phyloP scores from a whole-genome alignment of 1,284 basidiomycete genomes.

The Xanthoconium separans region DNA sequence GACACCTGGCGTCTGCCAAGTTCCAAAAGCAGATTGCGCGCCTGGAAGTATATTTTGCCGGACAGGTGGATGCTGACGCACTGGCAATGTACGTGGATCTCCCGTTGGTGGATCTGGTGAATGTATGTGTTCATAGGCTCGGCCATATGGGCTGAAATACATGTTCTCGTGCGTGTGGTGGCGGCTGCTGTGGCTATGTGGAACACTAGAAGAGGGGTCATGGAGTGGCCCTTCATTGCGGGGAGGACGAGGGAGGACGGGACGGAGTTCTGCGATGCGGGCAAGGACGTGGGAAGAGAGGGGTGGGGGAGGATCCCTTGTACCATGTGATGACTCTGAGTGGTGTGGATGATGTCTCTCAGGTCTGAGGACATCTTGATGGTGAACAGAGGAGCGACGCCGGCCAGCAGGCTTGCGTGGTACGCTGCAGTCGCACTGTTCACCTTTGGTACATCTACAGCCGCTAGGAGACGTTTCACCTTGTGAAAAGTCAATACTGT shows the following conservation, averaged over 20 bases:
- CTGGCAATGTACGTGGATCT: slow-evolving; percentile 19
- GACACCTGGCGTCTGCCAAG: slow-evolving; percentile 25
- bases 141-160: slow-evolving; percentile 60
- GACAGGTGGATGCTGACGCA: slow-evolving; percentile 17
- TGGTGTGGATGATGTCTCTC: slow-evolving; percentile 29
- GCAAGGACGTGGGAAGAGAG: slow-evolving; percentile 45
- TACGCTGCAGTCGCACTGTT: slow-evolving; percentile 58
- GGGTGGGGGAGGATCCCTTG: slow-evolving; percentile 15
- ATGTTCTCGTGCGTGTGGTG: slow-evolving; percentile 45
- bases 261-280: slow-evolving; percentile 55
- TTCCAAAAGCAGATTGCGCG: slow-evolving; percentile 21
- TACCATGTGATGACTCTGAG: slow-evolving; percentile 11
- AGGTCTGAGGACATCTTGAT: slow-evolving; percentile 26
- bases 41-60: slow-evolving; percentile 16
- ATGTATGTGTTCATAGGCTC: slow-evolving; percentile 52
- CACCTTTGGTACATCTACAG: slow-evolving; percentile 44
- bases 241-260: slow-evolving; percentile 52
- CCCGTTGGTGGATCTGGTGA: slow-evolving; percentile 27
- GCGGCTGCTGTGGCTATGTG: slow-evolving; percentile 37
- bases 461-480: slow-evolving; percentile 45
- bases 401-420: slow-evolving; percentile 33
- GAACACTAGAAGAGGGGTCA: slow-evolving; percentile 39
- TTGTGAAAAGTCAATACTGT: slow-evolving; percentile 37
- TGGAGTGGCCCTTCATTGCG: slow-evolving; percentile 37
- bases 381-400: slow-evolving; percentile 33